These are phyloP conservation scores for Malassezia sp. DNA, from an alignment of 1,284 basidiomycete species.

Conservation along the genomic window DNA sequence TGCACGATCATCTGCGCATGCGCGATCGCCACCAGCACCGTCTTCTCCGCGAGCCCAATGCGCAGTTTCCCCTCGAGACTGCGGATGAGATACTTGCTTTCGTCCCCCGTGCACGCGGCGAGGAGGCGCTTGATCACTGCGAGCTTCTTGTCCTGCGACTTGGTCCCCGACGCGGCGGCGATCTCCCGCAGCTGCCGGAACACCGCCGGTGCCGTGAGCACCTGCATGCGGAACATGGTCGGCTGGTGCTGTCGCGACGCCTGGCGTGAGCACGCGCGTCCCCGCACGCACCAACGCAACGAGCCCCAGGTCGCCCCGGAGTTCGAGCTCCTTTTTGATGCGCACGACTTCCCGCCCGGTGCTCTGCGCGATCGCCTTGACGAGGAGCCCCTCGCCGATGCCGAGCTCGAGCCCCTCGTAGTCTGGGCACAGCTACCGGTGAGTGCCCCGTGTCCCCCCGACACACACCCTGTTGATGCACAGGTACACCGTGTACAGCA, in stretches of 20 bases:
- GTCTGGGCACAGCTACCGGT: conserved; percentile 87
- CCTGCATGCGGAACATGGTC: conserved; percentile 86
- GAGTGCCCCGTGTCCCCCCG: too few relatives aligned
- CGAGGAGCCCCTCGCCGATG: conserved; percentile 83
- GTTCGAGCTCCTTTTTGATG: conserved; percentile 84
- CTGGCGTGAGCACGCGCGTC: too few relatives aligned
- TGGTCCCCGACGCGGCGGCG: conserved; percentile 64
- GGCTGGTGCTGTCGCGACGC: conserved; percentile 86
- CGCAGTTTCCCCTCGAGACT: conserved; percentile 92
- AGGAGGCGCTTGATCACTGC: conserved; percentile 88
- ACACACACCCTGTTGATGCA: conserved; percentile 98
- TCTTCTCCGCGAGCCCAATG: conserved; percentile 91
- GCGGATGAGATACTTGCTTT: conserved; percentile 89
- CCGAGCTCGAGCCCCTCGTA: conserved; percentile 92
- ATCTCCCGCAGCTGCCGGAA: conserved; percentile 32
- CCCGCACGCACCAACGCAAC: too few relatives aligned
- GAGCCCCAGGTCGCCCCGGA: conserved; percentile 84
- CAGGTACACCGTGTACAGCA: conserved; percentile 82
- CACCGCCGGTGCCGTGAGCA: conserved; percentile 74
- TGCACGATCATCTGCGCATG: conserved; percentile 30
- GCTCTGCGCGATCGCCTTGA: conserved; percentile 90
- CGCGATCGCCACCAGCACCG: conserved; percentile 50
- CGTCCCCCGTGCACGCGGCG: conserved; percentile 73
- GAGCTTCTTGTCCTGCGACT: conserved; percentile 59
- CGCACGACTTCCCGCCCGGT: conserved; percentile 71